These are phyloP conservation scores for Microdochium nivale DNA, from an alignment of 2,329 filamentous ascomycete species.

Conservation along the genomic window DNA sequence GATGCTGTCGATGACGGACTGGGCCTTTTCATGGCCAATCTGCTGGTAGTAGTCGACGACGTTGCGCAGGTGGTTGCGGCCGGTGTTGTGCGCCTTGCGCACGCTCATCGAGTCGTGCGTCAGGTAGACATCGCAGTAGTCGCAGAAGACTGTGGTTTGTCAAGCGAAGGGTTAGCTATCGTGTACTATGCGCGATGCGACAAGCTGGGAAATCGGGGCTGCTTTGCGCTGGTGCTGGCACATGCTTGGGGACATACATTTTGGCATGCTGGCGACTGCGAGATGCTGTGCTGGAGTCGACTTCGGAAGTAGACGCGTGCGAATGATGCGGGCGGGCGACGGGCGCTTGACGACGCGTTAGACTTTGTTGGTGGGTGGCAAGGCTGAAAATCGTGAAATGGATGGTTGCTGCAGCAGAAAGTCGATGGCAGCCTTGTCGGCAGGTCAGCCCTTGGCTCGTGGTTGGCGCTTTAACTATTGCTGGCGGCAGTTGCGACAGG, in stretches of 20 bases:
- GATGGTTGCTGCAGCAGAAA: not conserved
- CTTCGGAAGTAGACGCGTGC: not conserved
- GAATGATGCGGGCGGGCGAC: not conserved
- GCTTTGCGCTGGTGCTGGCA: constrained; percentile 20
- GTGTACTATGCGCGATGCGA: constrained; percentile 12
- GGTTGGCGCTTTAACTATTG: not conserved
- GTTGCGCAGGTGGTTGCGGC: constrained; percentile 93
- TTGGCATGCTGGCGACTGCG: constrained; percentile 58
- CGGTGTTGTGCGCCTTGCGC: constrained; percentile 95
- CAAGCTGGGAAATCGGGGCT: constrained; percentile 6
- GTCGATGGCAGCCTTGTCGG: not conserved
- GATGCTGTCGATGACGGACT: constrained; percentile 97
- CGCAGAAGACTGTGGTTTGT: constrained; percentile 66
- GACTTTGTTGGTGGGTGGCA: not conserved
- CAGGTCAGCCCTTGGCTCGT: not conserved
- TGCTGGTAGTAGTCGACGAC: constrained; percentile 99
- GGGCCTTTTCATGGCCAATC: constrained; percentile 97
- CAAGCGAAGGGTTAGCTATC: constrained; percentile 6
- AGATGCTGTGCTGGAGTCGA: not conserved
- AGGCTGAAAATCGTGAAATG: not conserved
- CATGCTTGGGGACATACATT: constrained; percentile 55
- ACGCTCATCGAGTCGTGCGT: constrained; percentile 99
- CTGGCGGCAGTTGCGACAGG: not conserved
- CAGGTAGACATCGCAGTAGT: constrained; percentile 99
- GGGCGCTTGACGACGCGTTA: not conserved